phyloP scores from a whole-genome alignment of 345 rosid genomes.

The Heritiera fomes region DNA sequence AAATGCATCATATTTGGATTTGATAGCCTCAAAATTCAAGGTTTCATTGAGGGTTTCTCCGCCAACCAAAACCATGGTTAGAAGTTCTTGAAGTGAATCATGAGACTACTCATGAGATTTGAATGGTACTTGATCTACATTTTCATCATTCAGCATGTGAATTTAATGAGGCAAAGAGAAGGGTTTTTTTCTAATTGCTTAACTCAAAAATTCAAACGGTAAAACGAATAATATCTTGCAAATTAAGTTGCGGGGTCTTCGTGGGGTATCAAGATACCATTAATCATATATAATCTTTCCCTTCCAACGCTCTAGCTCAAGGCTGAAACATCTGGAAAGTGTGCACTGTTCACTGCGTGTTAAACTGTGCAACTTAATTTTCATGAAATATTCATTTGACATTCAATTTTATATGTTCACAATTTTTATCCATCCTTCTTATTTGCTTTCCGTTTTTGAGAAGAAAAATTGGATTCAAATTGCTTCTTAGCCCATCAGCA shows the following conservation, averaged over 20 bases:
- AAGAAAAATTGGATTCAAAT: conserved; percentile 4
- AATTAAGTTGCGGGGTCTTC: no score
- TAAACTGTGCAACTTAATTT: neutral
- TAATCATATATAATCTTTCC: neutral
- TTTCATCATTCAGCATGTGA: neutral
- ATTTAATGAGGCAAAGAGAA: neutral
- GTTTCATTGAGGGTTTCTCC: neutral
- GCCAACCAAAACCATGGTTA: neutral
- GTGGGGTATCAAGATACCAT: neutral
- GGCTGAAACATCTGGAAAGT: conserved; percentile 6
- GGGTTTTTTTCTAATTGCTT: no score
- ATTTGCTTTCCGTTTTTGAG: neutral
- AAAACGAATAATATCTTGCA: no score
- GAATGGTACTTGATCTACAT: conserved; percentile 1
- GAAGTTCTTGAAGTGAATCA: neutral
- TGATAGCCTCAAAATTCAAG: neutral
- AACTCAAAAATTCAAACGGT: no score
- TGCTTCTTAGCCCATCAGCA: neutral
- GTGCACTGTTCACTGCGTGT: neutral
- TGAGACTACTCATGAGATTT: neutral
- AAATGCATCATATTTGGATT: neutral
- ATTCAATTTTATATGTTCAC: neutral
- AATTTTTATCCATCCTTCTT: neutral
- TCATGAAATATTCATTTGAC: neutral
- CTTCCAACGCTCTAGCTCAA: neutral